Conservation (phyloP, 2,329 filamentous ascomycete species). For the Coniella vitis region DNA sequence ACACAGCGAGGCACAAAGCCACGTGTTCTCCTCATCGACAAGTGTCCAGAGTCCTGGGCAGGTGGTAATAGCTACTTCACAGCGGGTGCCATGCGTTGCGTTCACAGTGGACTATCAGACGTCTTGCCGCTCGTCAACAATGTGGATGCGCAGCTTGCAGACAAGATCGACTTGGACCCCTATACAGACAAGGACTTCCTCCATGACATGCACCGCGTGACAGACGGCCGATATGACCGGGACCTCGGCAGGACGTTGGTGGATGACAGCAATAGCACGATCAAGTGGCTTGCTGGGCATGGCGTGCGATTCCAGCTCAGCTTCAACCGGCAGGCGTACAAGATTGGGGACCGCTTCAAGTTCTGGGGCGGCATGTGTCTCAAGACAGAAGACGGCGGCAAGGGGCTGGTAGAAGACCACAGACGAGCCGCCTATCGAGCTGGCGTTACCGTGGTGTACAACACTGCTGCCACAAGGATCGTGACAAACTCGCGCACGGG, state of each 20-base stretch:
- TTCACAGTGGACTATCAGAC: slow-evolving; percentile 47
- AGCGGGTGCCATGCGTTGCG: slow-evolving; percentile 55
- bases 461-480: slow-evolving; percentile 37
- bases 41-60: slow-evolving; percentile 49
- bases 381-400: slow-evolving; percentile 52
- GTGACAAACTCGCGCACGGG: slow-evolving; percentile 25
- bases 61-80: slow-evolving; percentile 62
- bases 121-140: slow-evolving; percentile 57
- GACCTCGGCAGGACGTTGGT: slow-evolving; percentile 43
- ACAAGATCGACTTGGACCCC: slow-evolving; percentile 49
- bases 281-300: slow-evolving; percentile 49
- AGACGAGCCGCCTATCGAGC: slow-evolving; percentile 32
- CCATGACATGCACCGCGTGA: slow-evolving; percentile 51
- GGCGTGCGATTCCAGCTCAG: slow-evolving; percentile 53
- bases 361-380: slow-evolving; percentile 63
- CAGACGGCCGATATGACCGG: slow-evolving; percentile 44
- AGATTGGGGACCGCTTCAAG: slow-evolving; percentile 51
- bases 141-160: slow-evolving; percentile 36
- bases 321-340: slow-evolving; percentile 60
- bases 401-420: slow-evolving; percentile 48
- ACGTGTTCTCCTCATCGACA: slow-evolving; percentile 51
- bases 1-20: slow-evolving; percentile 24
- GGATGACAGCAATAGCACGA: slow-evolving; percentile 38
- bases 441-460: slow-evolving; percentile 39
- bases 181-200: slow-evolving; percentile 50